Percentiles rank a stretch among this genome's conserved stretches.
Conservation (phyloP, 1,284 basidiomycete species). For the Tilletia indica region DNA sequence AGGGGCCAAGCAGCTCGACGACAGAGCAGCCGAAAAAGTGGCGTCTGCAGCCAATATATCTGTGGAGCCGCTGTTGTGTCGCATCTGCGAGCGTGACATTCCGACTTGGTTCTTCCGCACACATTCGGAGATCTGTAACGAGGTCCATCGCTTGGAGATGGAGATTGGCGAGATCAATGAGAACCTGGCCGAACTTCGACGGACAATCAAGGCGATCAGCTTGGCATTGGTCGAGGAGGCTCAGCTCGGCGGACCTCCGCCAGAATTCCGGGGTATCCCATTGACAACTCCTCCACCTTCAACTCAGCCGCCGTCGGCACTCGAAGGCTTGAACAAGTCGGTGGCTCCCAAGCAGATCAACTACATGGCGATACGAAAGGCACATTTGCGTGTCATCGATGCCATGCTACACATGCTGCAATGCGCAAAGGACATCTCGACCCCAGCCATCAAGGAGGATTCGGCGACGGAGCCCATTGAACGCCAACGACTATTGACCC, state of each 20-base stretch:
- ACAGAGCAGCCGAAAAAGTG: constrained; percentile 21
- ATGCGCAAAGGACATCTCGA: constrained; percentile 76
- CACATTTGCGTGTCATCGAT: constrained; percentile 69
- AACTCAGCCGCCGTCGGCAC: constrained; percentile 53
- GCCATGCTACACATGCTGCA: constrained; percentile 80
- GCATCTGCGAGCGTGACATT: constrained; percentile 94
- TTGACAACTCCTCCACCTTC: constrained; percentile 48
- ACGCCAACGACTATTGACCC: constrained; percentile 80
- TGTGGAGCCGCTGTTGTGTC: constrained; percentile 82
- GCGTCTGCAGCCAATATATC: constrained; percentile 44
- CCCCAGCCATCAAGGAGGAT: constrained; percentile 86
- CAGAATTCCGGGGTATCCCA: constrained; percentile 84
- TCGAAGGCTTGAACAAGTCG: constrained; percentile 46
- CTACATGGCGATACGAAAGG: constrained; percentile 41
- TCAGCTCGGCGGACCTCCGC: constrained; percentile 40
- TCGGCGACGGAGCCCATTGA: constrained; percentile 75
- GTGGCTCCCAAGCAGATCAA: constrained; percentile 38
- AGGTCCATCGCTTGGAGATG: constrained; percentile 92
- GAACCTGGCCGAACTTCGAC: constrained; percentile 78
- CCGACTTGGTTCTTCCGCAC: constrained; percentile 99
- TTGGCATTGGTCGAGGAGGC: constrained; percentile 35
- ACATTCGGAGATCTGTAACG: constrained; percentile 98
- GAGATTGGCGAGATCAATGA: constrained; percentile 94
- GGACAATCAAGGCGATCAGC: constrained; percentile 61
- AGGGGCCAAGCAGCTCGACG: constrained; percentile 1